These are phyloP conservation scores for Rheum nobile DNA, from an alignment of 148 eudicot genomes.

Conservation along the genomic window DNA sequence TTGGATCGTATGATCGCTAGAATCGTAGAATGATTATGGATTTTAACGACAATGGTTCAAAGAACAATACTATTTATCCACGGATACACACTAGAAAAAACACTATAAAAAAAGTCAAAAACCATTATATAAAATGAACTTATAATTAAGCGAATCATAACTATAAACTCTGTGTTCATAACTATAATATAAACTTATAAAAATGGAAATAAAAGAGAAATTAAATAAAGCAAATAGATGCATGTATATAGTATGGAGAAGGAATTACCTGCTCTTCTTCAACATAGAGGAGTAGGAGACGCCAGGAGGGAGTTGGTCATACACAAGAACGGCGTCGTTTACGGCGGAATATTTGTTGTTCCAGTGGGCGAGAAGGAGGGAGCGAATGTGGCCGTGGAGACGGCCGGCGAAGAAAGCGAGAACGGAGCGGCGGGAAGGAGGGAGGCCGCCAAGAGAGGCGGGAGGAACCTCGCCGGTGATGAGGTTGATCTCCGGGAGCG, in stretches of 20 bases:
- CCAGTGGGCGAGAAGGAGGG: constrained; percentile 35
- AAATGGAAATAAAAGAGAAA: not conserved
- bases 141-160: too few species aligned
- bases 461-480: constrained; percentile 26
- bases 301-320: constrained; percentile 19
- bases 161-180: too few species aligned
- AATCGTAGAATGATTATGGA: too few species aligned
- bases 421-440: constrained; percentile 26
- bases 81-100: too few species aligned
- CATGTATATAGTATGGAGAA: not conserved
- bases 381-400: constrained; percentile 43
- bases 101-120: too few species aligned
- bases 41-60: too few species aligned
- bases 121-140: too few species aligned
- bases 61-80: too few species aligned
- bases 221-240: not conserved
- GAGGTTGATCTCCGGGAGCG: constrained; percentile 54
- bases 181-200: too few species aligned
- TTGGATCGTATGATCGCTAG: too few species aligned
- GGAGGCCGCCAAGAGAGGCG: constrained; percentile 21
- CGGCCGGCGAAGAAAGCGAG: constrained; percentile 60
- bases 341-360: constrained; percentile 25
- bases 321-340: constrained; percentile 24
- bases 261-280: constrained; percentile 18
- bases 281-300: constrained; percentile 24